Evolutionary conservation across 331 rosid species (phyloP).

Genomic region (Cydonia oblonga): DNA sequence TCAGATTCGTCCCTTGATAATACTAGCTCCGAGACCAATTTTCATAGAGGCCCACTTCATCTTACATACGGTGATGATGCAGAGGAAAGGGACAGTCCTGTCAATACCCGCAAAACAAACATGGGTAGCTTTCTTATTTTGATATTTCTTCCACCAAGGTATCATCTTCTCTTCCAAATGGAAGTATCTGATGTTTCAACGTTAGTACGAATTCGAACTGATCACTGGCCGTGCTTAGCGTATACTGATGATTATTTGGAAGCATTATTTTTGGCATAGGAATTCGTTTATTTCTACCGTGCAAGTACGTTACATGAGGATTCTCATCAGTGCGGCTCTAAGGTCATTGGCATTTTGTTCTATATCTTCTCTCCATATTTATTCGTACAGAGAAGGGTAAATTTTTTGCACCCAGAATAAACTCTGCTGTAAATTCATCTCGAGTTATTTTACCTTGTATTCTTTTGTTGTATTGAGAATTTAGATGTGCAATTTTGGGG

Average conservation of each 20-base stretch:
- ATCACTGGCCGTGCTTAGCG: slow-evolving; percentile 98
- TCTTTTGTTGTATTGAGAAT: neutral
- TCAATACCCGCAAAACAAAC: slow-evolving; percentile 38
- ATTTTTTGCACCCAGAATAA: slow-evolving; percentile 15
- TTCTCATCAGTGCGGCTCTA: neutral
- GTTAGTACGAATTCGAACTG: slow-evolving; percentile 83
- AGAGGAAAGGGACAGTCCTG: slow-evolving; percentile 27
- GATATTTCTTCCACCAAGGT: slow-evolving; percentile 93
- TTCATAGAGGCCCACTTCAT: slow-evolving; percentile 51
- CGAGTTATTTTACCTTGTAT: slow-evolving; percentile 5
- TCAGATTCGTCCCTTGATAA: slow-evolving; percentile 35
- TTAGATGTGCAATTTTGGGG: neutral
- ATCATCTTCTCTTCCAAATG: slow-evolving; percentile 93
- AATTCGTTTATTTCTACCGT: neutral
- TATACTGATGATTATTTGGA: slow-evolving; percentile 94
- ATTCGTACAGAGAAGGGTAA: slow-evolving; percentile 11
- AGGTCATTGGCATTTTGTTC: slow-evolving; percentile 10
- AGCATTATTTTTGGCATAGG: slow-evolving; percentile 62
- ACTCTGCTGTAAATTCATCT: slow-evolving; percentile 1
- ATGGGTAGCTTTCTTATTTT: slow-evolving; percentile 64
- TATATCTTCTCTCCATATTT: neutral
- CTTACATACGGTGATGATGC: slow-evolving; percentile 56
- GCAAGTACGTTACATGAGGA: neutral
- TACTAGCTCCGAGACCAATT: slow-evolving; percentile 17
- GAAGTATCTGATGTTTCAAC: slow-evolving; percentile 84